Conservation (phyloP, 441 rosid species). For the Gossypium davidsonii region DNA sequence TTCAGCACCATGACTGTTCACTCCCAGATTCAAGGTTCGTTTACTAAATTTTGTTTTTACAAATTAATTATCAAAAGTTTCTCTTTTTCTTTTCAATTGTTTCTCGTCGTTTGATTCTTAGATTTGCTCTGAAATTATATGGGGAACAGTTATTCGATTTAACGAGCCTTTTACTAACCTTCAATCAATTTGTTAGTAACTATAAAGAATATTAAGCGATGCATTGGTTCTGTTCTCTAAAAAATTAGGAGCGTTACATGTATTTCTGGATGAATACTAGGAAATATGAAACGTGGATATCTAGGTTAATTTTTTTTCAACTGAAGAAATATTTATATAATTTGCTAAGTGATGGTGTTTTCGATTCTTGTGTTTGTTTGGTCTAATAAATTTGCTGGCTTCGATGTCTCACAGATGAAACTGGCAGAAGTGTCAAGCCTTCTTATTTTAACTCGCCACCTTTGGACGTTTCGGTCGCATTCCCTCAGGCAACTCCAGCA, state of each 20-base stretch:
- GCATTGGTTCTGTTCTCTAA: too few species aligned
- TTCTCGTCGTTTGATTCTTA: neutral
- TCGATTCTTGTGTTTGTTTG: neutral
- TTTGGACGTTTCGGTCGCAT: conserved; percentile 70
- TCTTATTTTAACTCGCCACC: conserved; percentile 72
- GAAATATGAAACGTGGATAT: neutral
- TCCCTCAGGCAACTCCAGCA: conserved; percentile 93
- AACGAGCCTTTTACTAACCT: neutral
- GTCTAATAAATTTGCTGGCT: neutral
- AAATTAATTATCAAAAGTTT: neutral
- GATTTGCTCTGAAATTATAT: neutral
- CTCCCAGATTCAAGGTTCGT: neutral
- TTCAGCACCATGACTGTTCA: conserved; percentile 8
- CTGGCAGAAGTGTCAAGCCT: conserved; percentile 33
- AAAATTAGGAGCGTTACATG: too few species aligned
- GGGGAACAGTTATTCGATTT: neutral
- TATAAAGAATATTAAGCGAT: neutral
- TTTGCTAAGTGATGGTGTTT: neutral
- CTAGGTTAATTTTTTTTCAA: neutral
- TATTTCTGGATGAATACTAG: too few species aligned
- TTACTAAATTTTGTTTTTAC: neutral
- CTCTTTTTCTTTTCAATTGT: neutral
- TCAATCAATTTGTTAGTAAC: neutral
- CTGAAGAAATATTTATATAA: neutral
- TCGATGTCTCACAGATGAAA: conserved; percentile 30